Evolutionary conservation across 2,329 filamentous ascomycete species (phyloP), one percentile per base, ranked within the genome.

Genomic region (Sporothrix curviconia): DNA sequence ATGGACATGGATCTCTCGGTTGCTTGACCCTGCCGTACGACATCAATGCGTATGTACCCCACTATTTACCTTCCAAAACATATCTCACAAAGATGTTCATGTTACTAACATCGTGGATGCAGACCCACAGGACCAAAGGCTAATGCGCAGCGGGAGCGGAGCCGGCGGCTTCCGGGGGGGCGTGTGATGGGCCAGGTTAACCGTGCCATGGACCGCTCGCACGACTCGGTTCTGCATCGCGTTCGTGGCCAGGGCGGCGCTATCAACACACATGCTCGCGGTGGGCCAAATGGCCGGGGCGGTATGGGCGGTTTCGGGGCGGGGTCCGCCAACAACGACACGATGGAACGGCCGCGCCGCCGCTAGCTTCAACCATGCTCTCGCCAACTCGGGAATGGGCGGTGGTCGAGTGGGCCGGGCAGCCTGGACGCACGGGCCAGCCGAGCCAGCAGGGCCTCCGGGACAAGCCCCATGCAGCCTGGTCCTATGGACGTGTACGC

Each of bases 101-200:
- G n/a, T n/a, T 28, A 36, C 44, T 56, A 53, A 56, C 57, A 36
- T 6, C n/a, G 7, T 14, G 22, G 39, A n/a, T 7, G 4, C 28
- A 96, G 92, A 67, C 94, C 94, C 9, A 97, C 91, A 53, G 94
- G 92, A 57, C 94, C 94, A 17, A 94, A 92, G 70, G 91, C 92
- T 34, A n/a, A 96, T 97, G 91, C 88, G 94, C 67, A 90, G 87
- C 69, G 83, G 83, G 55, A 90, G 87, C 69, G 83, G 83, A 54
- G 82, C 76, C 55, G 72, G 60, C 66, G 59, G 68, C 59, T 67
- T 71, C 43, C 68, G 78, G 64, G 78, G 79, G 56, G 80, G 70
- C 84, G 90, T 61, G 85, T 96, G 78, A 78, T 96, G 57, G 90
- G 90, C 51, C 90, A 96, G 64, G 82, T 95, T 68, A 85, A 87